Base-by-base conservation (phyloP, 371 early-diverging fungal genomes). In the Hamiltosporidium tvaerminnensis region DNA sequence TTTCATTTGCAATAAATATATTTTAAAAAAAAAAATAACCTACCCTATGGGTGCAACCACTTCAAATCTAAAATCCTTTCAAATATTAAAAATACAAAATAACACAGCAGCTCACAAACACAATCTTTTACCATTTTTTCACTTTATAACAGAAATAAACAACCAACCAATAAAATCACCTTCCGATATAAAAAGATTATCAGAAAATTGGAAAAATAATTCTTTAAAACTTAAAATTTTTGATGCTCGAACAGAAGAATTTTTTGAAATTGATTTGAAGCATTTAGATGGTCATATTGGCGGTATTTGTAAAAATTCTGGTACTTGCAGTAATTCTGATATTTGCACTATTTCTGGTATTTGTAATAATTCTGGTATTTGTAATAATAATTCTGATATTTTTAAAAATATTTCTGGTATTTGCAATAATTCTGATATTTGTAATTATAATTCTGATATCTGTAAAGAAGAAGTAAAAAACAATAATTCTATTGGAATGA, bases 401-500 rank as follows among this genome's bases (percentile, higher is more conserved):
- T n/a, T n/a, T n/a, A n/a, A n/a, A n/a, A n/a, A n/a, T n/a, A n/a
- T n/a, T n/a, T n/a, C n/a, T n/a, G n/a, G n/a, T n/a, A n/a, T n/a
- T n/a, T n/a, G n/a, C n/a, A n/a, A n/a, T n/a, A n/a, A n/a, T n/a
- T n/a, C n/a, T n/a, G n/a, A n/a, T n/a, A n/a, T n/a, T n/a, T n/a
- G n/a, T n/a, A n/a, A n/a, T n/a, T n/a, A n/a, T n/a, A n/a, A n/a
- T n/a, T n/a, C n/a, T n/a, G n/a, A n/a, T n/a, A n/a, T n/a, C n/a
- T n/a, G n/a, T n/a, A n/a, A n/a, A n/a, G n/a, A n/a, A n/a, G n/a
- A n/a, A n/a, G n/a, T n/a, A n/a, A n/a, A n/a, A n/a, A n/a, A n/a
- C n/a, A n/a, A n/a, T n/a, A 60, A 68, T 23, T 63, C 63, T 35
- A 59, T 73, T 23, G 73, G 73, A 7, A 69, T 73, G 35, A 66